A percentile compares a stretch with the other conserved stretches of the same genome.
These are phyloP conservation scores for Gossypioides kirkii DNA, from an alignment of 345 rosid genomes.

Conservation along the genomic window DNA sequence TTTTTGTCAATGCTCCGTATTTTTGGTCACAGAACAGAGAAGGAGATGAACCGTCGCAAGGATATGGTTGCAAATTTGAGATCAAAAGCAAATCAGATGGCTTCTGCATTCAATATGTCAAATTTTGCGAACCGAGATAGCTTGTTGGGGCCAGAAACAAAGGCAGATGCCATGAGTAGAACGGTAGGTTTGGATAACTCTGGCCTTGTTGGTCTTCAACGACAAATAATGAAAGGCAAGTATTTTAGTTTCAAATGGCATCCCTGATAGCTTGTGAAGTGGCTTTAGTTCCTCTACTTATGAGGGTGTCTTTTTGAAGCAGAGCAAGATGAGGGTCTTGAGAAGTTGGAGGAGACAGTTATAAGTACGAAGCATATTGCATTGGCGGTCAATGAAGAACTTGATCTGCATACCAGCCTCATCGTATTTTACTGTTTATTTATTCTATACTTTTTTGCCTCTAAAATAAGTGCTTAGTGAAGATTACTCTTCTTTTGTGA, in stretches of 20 bases:
- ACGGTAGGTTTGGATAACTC: slow-evolving; percentile 64
- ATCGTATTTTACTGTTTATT: slow-evolving; percentile 38
- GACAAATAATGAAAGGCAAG: slow-evolving; percentile 87
- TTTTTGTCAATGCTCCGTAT: not conserved
- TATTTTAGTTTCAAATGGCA: not conserved
- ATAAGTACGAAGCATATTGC: slow-evolving; percentile 76
- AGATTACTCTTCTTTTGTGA: not conserved
- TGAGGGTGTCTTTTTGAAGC: slow-evolving; percentile 21
- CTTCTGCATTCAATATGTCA: slow-evolving; percentile 75
- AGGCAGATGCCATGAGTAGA: slow-evolving; percentile 52
- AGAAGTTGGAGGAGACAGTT: slow-evolving; percentile 71
- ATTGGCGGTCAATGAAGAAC: slow-evolving; percentile 77
- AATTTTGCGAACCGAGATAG: slow-evolving; percentile 63
- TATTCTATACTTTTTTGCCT: not conserved
- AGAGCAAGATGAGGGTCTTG: slow-evolving; percentile 99
- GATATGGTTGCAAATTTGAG: slow-evolving; percentile 77
- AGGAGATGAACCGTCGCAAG: slow-evolving; percentile 92
- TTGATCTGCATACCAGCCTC: slow-evolving; percentile 65
- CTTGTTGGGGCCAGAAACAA: slow-evolving; percentile 71
- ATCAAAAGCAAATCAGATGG: slow-evolving; percentile 78
- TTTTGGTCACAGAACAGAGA: slow-evolving; percentile 57
- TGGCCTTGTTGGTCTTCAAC: slow-evolving; percentile 81
- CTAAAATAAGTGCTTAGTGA: not conserved
- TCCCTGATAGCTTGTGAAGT: not conserved
- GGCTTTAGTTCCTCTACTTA: not conserved